phyloP scores from a whole-genome alignment of 495 filamentous ascomycete species.

The Cercophora newfieldiana region DNA sequence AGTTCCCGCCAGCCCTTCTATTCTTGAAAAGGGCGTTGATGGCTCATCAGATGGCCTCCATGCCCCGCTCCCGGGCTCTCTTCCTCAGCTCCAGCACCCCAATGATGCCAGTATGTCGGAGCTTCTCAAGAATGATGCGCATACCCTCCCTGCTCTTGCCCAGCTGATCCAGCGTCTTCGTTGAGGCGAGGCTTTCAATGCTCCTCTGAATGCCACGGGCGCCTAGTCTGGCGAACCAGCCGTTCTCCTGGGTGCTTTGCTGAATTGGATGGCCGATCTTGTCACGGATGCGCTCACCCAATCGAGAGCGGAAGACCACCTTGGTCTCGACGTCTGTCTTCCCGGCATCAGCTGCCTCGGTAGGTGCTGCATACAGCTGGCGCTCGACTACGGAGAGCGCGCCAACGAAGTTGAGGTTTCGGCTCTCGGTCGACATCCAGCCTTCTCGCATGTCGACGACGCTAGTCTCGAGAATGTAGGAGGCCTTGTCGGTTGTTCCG shows the following conservation, averaged over 20 bases:
- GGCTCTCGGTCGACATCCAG: slow-evolving; percentile 82
- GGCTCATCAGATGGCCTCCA: slow-evolving; percentile 25
- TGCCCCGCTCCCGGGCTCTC: slow-evolving; percentile 30
- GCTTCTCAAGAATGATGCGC: slow-evolving; percentile 85
- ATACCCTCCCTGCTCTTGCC: slow-evolving; percentile 91
- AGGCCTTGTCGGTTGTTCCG: slow-evolving; percentile 71
- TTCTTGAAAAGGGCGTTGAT: background rate
- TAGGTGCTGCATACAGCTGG: slow-evolving; percentile 67
- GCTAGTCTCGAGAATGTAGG: slow-evolving; percentile 89
- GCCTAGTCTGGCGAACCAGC: slow-evolving; percentile 60
- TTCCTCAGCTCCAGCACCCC: slow-evolving; percentile 86
- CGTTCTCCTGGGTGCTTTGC: slow-evolving; percentile 21
- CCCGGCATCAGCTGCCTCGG: slow-evolving; percentile 33
- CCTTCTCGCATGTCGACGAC: slow-evolving; percentile 86
- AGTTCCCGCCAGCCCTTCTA: background rate
- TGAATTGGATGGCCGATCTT: slow-evolving; percentile 32
- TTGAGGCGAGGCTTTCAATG: slow-evolving; percentile 86
- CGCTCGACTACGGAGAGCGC: slow-evolving; percentile 90
- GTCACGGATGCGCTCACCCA: slow-evolving; percentile 70
- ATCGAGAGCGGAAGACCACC: slow-evolving; percentile 79
- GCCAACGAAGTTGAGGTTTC: slow-evolving; percentile 87
- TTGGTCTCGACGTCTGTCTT: slow-evolving; percentile 80
- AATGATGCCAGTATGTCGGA: slow-evolving; percentile 75
- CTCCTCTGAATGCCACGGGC: slow-evolving; percentile 79
- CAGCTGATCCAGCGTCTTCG: slow-evolving; percentile 78